These are phyloP conservation scores for Knoxdaviesia proteae DNA, from an alignment of 2,329 filamentous ascomycete genomes.

Conservation along the genomic window DNA sequence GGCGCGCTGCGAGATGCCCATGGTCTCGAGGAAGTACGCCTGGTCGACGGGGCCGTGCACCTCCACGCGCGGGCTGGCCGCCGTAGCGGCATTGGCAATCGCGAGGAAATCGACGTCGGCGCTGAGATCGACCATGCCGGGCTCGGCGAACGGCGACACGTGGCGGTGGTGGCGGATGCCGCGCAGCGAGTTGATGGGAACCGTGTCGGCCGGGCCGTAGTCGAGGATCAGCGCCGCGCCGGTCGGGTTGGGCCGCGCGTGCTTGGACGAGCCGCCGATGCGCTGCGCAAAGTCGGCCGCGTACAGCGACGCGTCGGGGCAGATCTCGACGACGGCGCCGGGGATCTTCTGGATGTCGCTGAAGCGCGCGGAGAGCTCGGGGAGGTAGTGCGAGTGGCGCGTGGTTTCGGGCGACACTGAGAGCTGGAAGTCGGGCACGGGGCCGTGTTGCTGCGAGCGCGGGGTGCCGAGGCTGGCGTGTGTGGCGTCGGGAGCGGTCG, in stretches of 20 bases:
- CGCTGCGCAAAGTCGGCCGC: conserved; percentile 61
- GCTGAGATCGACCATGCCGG: conserved; percentile 71
- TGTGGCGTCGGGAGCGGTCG: conserved; percentile 34
- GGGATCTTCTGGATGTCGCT: conserved; percentile 45
- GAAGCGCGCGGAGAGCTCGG: conserved; percentile 64
- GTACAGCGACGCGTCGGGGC: conserved; percentile 68
- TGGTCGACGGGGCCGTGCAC: conserved; percentile 86
- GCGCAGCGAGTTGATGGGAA: conserved; percentile 76
- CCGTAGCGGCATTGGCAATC: conserved; percentile 60
- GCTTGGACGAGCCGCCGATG: conserved; percentile 47
- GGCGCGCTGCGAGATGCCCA: conserved; percentile 70
- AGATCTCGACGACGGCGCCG: conserved; percentile 67
- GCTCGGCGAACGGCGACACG: conserved; percentile 59
- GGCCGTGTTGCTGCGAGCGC: conserved; percentile 25
- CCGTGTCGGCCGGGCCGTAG: conserved; percentile 60
- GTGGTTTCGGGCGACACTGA: conserved; percentile 56
- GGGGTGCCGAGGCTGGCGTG: conserved; percentile 33
- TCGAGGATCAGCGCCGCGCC: conserved; percentile 91
- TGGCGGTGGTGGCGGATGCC: conserved; percentile 62
- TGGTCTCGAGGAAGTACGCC: conserved; percentile 51
- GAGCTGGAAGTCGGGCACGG: conserved; percentile 68
- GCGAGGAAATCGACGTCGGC: conserved; percentile 88
- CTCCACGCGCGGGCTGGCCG: conserved; percentile 61
- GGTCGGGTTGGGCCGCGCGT: conserved; percentile 39
- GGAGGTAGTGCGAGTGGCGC: conserved; percentile 67